These are phyloP conservation scores for Beta vulgaris DNA, from an alignment of 148 eudicot species.

Conservation along the genomic window DNA sequence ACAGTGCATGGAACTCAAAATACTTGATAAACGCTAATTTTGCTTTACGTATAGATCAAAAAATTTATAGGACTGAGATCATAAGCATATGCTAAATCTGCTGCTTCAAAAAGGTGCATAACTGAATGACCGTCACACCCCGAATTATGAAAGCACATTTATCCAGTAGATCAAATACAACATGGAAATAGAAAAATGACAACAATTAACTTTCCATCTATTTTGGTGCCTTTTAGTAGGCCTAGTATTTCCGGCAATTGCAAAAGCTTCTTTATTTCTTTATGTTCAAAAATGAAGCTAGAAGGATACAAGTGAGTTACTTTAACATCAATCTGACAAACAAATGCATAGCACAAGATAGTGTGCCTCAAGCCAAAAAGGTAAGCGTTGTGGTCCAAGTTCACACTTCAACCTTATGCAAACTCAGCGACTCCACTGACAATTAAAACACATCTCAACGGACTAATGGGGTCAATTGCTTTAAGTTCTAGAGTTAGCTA, in stretches of 20 bases:
- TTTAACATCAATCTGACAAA: too few species aligned
- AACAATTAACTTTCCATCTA: too few species aligned
- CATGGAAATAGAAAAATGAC: neutral
- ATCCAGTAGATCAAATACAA: too few species aligned
- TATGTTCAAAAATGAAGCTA: too few species aligned
- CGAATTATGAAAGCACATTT: neutral
- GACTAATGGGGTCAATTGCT: neutral
- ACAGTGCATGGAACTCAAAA: neutral
- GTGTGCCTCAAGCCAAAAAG: too few species aligned
- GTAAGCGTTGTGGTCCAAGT: neutral
- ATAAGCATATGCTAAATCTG: conserved; percentile 1
- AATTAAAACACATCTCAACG: neutral
- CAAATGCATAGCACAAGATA: too few species aligned
- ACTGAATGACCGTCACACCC: too few species aligned
- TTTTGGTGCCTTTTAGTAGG: too few species aligned
- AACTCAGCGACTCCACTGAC: neutral
- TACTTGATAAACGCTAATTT: neutral
- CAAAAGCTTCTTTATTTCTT: too few species aligned
- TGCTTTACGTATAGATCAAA: neutral
- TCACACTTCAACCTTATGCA: neutral
- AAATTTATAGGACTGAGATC: neutral
- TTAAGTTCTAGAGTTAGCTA: neutral
- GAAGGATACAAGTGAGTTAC: too few species aligned
- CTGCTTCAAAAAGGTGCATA: neutral
- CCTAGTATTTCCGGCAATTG: too few species aligned